Conservation (phyloP, 768 basidiomycete species). For the Lactarius deliciosus region DNA sequence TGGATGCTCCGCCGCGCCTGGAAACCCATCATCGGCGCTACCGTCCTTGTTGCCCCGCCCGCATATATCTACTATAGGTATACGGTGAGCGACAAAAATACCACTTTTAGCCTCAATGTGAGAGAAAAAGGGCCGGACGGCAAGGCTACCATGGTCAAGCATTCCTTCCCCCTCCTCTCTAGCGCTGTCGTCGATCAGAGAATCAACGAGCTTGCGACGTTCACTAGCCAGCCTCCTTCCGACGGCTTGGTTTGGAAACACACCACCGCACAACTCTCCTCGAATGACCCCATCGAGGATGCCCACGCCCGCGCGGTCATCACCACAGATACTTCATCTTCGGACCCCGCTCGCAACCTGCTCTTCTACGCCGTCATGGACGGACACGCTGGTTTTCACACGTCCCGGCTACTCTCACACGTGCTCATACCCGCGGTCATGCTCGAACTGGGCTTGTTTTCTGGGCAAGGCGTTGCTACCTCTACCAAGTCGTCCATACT, state of each 20-base stretch:
- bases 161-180: conserved; percentile 56
- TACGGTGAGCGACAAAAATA: conserved; percentile 33
- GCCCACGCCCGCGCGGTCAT: conserved; percentile 72
- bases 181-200: conserved; percentile 55
- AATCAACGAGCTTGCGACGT: conserved; percentile 53
- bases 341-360: conserved; percentile 63
- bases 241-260: conserved; percentile 68
- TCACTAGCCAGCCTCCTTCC: conserved; percentile 47
- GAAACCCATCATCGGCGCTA: conserved; percentile 62
- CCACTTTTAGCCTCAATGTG: conserved; percentile 59
- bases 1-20: conserved; percentile 64
- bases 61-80: conserved; percentile 58
- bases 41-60: conserved; percentile 55
- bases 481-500: conserved; percentile 35
- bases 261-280: conserved; percentile 74
- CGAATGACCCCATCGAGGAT: conserved; percentile 93
- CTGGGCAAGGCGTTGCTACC: conserved; percentile 38
- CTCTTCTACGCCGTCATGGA: conserved; percentile 90
- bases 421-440: conserved; percentile 83
- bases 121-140: conserved; percentile 59
- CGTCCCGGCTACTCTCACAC: conserved; percentile 79
- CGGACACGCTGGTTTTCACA: conserved; percentile 83
- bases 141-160: conserved; percentile 52
- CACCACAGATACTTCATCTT: conserved; percentile 57
- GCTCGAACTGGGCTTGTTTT: conserved; percentile 64